Base-by-base conservation (phyloP, 768 basidiomycete species). In the Suillus bovinus region DNA sequence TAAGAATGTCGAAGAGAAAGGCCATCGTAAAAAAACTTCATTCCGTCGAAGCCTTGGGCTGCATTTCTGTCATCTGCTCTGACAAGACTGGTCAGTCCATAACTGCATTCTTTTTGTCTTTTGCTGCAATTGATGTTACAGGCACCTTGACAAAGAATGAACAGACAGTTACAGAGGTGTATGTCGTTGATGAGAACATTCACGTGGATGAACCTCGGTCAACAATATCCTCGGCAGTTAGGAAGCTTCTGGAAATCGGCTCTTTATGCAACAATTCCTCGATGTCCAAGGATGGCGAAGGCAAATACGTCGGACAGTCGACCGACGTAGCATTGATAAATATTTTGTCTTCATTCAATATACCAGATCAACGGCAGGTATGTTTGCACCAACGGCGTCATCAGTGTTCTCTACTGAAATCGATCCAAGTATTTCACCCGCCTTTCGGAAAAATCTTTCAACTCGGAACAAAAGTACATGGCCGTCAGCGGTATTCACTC, bases 11-110 rank as follows among this genome's bases (percentile, higher is more conserved):
- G 0, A 93, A 91, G 68, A 86, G 94, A 27, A 96, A 94, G 64
- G 96, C 96, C 0, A 98, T 99, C 63, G 96, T 99, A 46, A 99
- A 99, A 78, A 98, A 96, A 71, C 77, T 98, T 49, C 96, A 95
- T 65, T 94, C 93, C 3, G 96, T 99, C 3, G 96, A 99, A 74
- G 87, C 94, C 0, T 79, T 99, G 3, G 96, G 96, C 2, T 93
- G 91, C 3, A 93, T 98, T 14, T 94, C 91, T n/a, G 96, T 99
- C 10, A 96, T 99, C 64, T 99, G 96, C 71, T 94, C 94, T 4
- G 96, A 98, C 76, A 99, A 98, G 77, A 98, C 96, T 50, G 95
- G 93, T 87, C 66, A 57, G 82, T 66, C 10, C 10, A 3, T 13
- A 11, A 29, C 27, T 39, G 17, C 36, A 7, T 39, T 20, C 7